phyloP scores from a whole-genome alignment of 345 rosid species.

The Salix udensis region DNA sequence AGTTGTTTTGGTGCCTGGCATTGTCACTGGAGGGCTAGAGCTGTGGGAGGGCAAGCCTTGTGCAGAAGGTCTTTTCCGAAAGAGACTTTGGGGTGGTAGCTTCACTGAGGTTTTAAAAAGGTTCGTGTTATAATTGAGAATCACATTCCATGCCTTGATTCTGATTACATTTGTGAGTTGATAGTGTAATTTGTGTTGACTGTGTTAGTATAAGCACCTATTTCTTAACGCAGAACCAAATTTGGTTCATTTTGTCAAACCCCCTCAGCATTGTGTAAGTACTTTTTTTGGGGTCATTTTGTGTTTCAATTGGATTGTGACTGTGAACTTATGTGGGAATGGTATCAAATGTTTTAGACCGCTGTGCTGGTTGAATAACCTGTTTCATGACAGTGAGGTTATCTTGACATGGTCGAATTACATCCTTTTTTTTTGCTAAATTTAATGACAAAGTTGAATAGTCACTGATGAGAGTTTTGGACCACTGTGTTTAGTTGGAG shows the following conservation, averaged over 20 bases:
- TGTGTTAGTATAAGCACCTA: no score
- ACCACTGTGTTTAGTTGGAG: neutral
- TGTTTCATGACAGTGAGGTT: neutral
- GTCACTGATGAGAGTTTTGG: neutral
- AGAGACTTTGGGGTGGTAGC: conserved; percentile 73
- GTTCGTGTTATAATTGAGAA: conserved; percentile 19
- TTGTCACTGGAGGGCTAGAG: conserved; percentile 68
- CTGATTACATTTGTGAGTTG: neutral
- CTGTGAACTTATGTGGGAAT: neutral
- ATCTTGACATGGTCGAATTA: neutral
- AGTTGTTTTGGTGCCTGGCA: conserved; percentile 77
- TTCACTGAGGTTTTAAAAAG: conserved; percentile 58
- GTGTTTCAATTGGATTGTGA: neutral
- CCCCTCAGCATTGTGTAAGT: neutral
- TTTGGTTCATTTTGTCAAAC: neutral
- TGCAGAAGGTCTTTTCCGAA: conserved; percentile 66
- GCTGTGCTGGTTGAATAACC: neutral
- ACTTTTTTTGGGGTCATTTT: neutral
- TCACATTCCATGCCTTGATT: neutral
- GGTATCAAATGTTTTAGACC: neutral
- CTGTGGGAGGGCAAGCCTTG: conserved; percentile 78
- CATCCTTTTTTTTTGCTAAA: no score
- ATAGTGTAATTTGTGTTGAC: neutral
- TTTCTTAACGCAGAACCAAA: neutral
- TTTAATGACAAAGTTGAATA: neutral